These are phyloP conservation scores for Trypanosoma mega DNA, from an alignment of 208 protist species.

Conservation along the genomic window DNA sequence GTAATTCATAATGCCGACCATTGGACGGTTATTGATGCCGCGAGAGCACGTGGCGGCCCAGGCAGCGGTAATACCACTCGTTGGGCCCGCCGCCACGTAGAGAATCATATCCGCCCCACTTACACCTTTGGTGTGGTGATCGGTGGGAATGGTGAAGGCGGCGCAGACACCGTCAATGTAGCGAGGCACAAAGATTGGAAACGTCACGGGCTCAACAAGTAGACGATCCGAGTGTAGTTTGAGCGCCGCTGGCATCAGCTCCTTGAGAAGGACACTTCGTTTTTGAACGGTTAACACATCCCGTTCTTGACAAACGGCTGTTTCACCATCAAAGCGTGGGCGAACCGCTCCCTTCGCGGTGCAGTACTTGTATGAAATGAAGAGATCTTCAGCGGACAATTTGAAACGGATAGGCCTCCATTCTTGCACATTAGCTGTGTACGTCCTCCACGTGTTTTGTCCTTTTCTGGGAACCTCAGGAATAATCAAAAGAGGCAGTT, in stretches of 20 bases:
- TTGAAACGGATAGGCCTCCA: slow-evolving; percentile 42
- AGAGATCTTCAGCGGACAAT: slow-evolving; percentile 34
- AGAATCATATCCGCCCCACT: slow-evolving; percentile 55
- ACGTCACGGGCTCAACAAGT: slow-evolving; percentile 30
- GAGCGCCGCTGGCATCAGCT: slow-evolving; percentile 37
- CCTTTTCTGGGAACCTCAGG: too few species aligned
- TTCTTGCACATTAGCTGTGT: too few species aligned
- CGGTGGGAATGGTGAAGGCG: slow-evolving; percentile 39
- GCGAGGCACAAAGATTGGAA: too few species aligned
- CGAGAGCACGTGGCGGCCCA: slow-evolving; percentile 20
- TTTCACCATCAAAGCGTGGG: slow-evolving; percentile 22
- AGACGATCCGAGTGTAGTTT: slow-evolving; percentile 45
- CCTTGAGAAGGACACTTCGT: slow-evolving; percentile 16
- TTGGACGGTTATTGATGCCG: slow-evolving; percentile 19
- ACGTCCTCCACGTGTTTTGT: too few species aligned
- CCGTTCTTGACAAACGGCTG: slow-evolving; percentile 18
- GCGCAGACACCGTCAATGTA: slow-evolving; percentile 29
- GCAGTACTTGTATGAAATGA: slow-evolving; percentile 37
- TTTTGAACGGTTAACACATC: slow-evolving; percentile 42
- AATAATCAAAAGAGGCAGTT: too few species aligned
- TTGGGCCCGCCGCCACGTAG: slow-evolving; percentile 48
- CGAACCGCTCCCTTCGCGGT: slow-evolving; percentile 17
- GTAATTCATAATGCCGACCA: slow-evolving; percentile 54
- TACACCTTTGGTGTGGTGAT: slow-evolving; percentile 39
- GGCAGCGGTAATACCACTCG: slow-evolving; percentile 3